Evolutionary conservation across 495 filamentous ascomycete species (phyloP), one percentile per base, ranked within the genome.

Genomic region (Cetradonia linearis): DNA sequence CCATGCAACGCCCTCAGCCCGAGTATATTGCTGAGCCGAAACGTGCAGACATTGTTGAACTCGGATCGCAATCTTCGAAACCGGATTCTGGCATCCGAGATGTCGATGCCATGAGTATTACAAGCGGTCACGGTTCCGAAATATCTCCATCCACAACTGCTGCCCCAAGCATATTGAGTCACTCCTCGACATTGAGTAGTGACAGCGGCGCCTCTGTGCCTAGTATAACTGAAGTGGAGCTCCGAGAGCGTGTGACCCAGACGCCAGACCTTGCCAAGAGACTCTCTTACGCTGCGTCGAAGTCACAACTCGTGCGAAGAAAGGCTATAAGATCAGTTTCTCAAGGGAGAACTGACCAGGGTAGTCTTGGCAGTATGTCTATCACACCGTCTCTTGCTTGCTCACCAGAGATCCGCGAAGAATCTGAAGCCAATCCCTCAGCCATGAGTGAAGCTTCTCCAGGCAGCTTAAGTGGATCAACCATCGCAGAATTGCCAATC

Each of bases 131-230:
- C 33, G 9, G 3, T 8, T 44, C 46, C 8, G 44, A 30, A 13
- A 60, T 14, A 2, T 37, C 44, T 18, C 2, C 48, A 31, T 11
- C 42, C 11, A 60, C 42, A 18, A 60, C 42, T 37, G 44, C 42
- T 34, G 44, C 42, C 5, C 30, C 58, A 50, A 60, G 58, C 27
- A 60, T 60, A 25, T 60, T 60, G 25, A 60, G 58, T 34, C 58
- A 53, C 27, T 31, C 58, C 6, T 60, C 58, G 27, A 48, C 58
- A 31, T 18, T 53, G 33, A 60, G 27, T 60, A 48, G 40, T 34
- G 44, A 27, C 23, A 60, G 25, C 23, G 34, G 44, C 34, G 30
- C 14, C 34, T 59, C 56, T 8, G 42, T 59, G 40, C 56, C 38
- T 34, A 44, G 38, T 4, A 50, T 59, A n/a, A 47, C 56, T 28